These are phyloP conservation scores for Talaromyces sp. DNA, from an alignment of 2,329 filamentous ascomycete genomes.

Conservation along the genomic window DNA sequence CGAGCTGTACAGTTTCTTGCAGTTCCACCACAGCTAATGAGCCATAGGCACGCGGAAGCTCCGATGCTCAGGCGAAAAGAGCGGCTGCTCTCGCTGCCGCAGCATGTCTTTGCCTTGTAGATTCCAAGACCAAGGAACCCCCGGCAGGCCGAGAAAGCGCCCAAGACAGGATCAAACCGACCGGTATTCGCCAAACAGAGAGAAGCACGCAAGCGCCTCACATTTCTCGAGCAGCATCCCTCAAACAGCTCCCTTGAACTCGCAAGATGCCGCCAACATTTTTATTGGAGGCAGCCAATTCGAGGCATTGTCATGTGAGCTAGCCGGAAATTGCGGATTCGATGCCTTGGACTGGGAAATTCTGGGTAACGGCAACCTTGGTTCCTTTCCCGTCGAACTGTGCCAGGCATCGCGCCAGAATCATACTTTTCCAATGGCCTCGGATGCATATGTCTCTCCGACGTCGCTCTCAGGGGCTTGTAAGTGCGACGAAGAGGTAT, in stretches of 20 bases:
- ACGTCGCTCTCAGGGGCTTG: slow-evolving; percentile 22
- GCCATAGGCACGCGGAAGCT: slow-evolving; percentile 26
- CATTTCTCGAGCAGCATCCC: background rate
- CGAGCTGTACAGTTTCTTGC: background rate
- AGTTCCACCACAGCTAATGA: slow-evolving; percentile 8
- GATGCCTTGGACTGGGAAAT: slow-evolving; percentile 21
- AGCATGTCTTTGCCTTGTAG: slow-evolving; percentile 24
- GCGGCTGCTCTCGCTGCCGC: slow-evolving; percentile 27
- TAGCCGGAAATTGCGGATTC: slow-evolving; percentile 23
- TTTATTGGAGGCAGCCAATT: slow-evolving; percentile 18
- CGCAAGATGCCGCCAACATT: slow-evolving; percentile 7
- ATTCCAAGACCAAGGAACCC: slow-evolving; percentile 28
- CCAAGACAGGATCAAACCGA: slow-evolving; percentile 19
- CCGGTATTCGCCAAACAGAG: background rate
- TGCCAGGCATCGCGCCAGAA: slow-evolving; percentile 15
- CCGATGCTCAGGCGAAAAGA: slow-evolving; percentile 28
- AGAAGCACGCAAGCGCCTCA: background rate
- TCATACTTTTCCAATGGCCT: background rate
- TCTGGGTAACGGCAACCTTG: slow-evolving; percentile 20
- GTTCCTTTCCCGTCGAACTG: slow-evolving; percentile 20
- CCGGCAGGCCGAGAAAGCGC: slow-evolving; percentile 28
- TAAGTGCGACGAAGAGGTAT: slow-evolving; percentile 23
- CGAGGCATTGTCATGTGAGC: slow-evolving; percentile 20
- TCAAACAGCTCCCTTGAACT: slow-evolving; percentile 4
- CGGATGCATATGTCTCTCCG: slow-evolving; percentile 19